Base-by-base conservation (phyloP, 192 early-diverging fungal genomes). In the Backusella morwellensis region DNA sequence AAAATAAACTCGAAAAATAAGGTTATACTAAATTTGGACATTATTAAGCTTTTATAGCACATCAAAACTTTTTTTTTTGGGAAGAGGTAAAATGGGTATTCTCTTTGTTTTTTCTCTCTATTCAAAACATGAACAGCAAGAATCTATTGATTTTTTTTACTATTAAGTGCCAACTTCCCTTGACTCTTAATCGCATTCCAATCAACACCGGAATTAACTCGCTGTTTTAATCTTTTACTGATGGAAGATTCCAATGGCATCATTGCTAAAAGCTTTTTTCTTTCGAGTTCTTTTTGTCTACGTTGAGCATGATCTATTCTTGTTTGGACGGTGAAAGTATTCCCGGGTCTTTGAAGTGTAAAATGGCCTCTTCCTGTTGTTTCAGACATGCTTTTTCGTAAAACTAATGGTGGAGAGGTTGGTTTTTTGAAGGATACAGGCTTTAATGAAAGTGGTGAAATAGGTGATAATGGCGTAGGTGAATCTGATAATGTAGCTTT, bases 401-500 rank as follows among this genome's bases (percentile, higher is more conserved):
- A 63, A 29, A 29, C 8, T 63, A 26, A 14, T 14, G 56, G 56
- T 12, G 26, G 56, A 0, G 56, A 63, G 3, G 23, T 14, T 63
- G 23, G 21, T 9, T 29, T 63, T 63, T 63, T 63, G 9, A 63
- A 23, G 9, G 56, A 29, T 63, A 63, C 29, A 12, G 56, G 56
- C n/a, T 29, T 63, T 63, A 63, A 63, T 63, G 56, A 63, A 63
- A 63, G 56, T 29, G 56, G 56, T 29, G 56, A 63, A 29, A 63
- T 63, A 0, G 56, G 56, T 29, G 56, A 63, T 63, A 63, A 4
- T 11, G 26, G 56, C 12, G 56, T 63, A 63, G 56, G 56, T 63
- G 56, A 63, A 29, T 63, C 56, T 63, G 26, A 63, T 63, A 63
- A 29, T 63, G 56, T 63, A 63, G 3, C 56, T 63, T 50, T 44